These are phyloP conservation scores for Vigna trinervia DNA, from an alignment of 306 rosid genomes.

Conservation along the genomic window DNA sequence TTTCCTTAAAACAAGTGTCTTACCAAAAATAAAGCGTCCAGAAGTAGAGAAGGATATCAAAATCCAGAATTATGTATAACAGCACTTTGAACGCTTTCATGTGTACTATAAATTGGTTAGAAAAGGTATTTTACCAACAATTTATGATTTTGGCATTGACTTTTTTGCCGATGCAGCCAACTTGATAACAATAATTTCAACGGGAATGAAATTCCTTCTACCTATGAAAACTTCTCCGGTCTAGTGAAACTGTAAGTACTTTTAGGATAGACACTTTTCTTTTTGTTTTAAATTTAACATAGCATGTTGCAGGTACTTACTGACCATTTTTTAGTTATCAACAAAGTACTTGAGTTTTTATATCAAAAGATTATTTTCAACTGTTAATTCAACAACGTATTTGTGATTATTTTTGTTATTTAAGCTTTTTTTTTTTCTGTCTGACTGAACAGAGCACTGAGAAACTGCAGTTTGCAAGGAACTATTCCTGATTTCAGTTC, in stretches of 20 bases:
- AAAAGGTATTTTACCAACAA: neutral
- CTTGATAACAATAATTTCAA: conserved; percentile 60
- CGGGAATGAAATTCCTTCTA: conserved; percentile 53
- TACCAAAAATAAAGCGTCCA: too few species aligned
- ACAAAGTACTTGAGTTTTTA: neutral
- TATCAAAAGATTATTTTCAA: conserved; percentile 4
- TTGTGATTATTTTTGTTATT: conserved; percentile 2
- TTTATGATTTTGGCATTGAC: neutral
- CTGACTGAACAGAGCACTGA: conserved; percentile 74
- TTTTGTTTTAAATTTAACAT: conserved; percentile 18
- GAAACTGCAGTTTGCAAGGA: conserved; percentile 88
- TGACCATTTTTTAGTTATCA: conserved; percentile 3
- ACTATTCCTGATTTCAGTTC: conserved; percentile 74
- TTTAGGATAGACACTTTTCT: neutral
- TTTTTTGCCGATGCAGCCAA: conserved; percentile 52
- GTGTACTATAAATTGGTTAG: conserved; percentile 24
- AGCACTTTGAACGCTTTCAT: neutral
- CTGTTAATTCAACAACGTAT: conserved; percentile 25
- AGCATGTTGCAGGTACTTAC: conserved; percentile 25
- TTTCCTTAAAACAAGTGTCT: too few species aligned
- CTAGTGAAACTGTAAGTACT: conserved; percentile 57
- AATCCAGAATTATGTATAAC: neutral
- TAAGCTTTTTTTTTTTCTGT: conserved; percentile 35
- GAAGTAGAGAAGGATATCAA: too few species aligned
- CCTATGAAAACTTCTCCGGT: conserved; percentile 44